A percentile compares a stretch with the other conserved stretches of the same genome.
phyloP scores from a whole-genome alignment of 2,329 filamentous ascomycete genomes.

The Cytospora leucostoma region DNA sequence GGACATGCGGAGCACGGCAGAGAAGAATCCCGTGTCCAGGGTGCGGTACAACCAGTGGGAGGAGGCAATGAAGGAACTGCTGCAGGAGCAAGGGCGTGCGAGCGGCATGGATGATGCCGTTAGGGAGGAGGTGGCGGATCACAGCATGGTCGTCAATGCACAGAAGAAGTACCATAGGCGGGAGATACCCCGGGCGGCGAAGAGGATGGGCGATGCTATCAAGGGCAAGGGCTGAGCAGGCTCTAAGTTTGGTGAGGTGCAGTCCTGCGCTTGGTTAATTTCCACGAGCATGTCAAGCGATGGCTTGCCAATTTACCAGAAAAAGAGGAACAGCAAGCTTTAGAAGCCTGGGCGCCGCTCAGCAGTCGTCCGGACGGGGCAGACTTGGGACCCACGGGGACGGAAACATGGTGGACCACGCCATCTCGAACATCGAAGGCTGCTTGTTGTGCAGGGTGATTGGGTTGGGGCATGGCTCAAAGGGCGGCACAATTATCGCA shows the following conservation, averaged over 20 bases:
- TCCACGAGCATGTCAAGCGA: not conserved
- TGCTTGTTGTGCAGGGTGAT: not conserved
- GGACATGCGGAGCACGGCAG: conserved; percentile 59
- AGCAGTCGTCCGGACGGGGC: not conserved
- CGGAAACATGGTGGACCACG: not conserved
- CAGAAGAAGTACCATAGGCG: conserved; percentile 55
- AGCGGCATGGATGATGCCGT: conserved; percentile 29
- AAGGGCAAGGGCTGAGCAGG: conserved; percentile 31
- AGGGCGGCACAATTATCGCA: not conserved
- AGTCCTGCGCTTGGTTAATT: not conserved
- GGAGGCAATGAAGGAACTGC: conserved; percentile 58
- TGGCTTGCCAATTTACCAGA: not conserved
- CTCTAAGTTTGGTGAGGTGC: not conserved
- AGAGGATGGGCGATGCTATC: conserved; percentile 36
- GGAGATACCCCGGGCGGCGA: conserved; percentile 51
- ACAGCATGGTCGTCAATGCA: conserved; percentile 66
- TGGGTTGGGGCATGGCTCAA: not conserved
- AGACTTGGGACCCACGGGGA: not conserved
- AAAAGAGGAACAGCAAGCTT: not conserved
- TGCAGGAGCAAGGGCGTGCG: conserved; percentile 38
- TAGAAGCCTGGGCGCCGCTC: not conserved
- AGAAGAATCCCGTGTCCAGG: conserved; percentile 53
- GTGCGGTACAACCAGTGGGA: conserved; percentile 64
- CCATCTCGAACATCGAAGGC: not conserved
- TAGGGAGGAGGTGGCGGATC: conserved; percentile 56